Evolutionary conservation across 2,329 filamentous ascomycete species (phyloP), one percentile per base, ranked within the genome.

Genomic region (Xylariales sp.): DNA sequence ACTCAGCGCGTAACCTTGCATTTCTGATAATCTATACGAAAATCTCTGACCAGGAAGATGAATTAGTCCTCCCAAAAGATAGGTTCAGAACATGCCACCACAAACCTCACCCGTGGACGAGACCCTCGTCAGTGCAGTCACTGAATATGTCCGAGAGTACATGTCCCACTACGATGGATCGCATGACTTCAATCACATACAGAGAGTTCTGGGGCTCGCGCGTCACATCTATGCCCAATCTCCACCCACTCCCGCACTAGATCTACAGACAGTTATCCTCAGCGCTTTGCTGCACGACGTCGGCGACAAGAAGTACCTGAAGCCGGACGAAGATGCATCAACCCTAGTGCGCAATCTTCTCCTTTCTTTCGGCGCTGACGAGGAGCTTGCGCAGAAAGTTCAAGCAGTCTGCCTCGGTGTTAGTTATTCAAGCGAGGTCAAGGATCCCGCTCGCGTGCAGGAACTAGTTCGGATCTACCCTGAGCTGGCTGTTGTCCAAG

Each of bases 181-280:
- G 2, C 90, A 96, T 67, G 88, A 95, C 66, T 94, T 87, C 68
- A 69, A 78, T 40, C 90, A 96, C 61, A 86, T 95, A 53, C 69
- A 80, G 45, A 83, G 90, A 37, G 89, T 96, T 16, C 66, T 89
- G 16, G 72, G 75, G n/a, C 76, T 93, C 24, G 78, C 88, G 6
- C 77, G 78, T 31, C 66, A 74, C 48, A 83, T 89, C 45, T 70
- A 85, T 41, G 54, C 67, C 33, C 58, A 61, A 28, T 50, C 57
- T 6, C 44, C 55, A 27, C 40, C 50, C 11, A 30, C 29, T 5
- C 40, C 48, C 27, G 30, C 53, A 14, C 55, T 65, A 20, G 71
- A 86, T 56, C 64, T 63, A 4, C 65, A 69, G 10, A 60, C 81
- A 18, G 69, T 93, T 46, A 77, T 78, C 19, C 78, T 94, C 18